phyloP scores from a whole-genome alignment of 148 eudicot species.

The Vaccinium macrocarpon region DNA sequence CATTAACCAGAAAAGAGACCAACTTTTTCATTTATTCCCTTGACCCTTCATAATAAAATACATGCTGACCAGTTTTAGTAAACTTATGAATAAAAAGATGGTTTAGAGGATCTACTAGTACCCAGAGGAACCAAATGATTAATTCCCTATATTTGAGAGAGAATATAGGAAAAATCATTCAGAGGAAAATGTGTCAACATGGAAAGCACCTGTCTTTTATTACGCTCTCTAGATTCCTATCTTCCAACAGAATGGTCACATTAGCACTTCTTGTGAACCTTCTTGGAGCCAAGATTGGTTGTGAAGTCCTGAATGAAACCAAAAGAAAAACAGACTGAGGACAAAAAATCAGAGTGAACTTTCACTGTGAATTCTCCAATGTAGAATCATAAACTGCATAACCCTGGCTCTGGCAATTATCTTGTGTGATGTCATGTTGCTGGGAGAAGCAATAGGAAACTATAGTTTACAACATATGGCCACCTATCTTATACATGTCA shows the following conservation, averaged over 20 bases:
- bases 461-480: neutral
- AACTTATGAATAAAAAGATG: neutral
- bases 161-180: neutral
- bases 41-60: neutral
- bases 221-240: constrained; percentile 19
- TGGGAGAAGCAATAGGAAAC: neutral
- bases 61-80: neutral
- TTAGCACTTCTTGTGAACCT: constrained; percentile 27
- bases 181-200: neutral
- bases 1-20: neutral
- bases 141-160: neutral
- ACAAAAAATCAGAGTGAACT: neutral
- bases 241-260: constrained; percentile 18
- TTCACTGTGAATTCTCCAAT: neutral
- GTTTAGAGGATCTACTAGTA: neutral
- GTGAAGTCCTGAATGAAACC: constrained; percentile 34
- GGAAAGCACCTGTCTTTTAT: constrained; percentile 16
- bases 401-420: neutral
- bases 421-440: neutral
- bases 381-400: neutral
- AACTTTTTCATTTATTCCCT: neutral
- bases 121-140: neutral
- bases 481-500: neutral
- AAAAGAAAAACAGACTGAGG: constrained; percentile 7
- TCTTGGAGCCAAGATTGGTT: constrained; percentile 24